Evolutionary conservation across 495 filamentous ascomycete genomes (phyloP).

Genomic region (Polyplosphaeria fusca): DNA sequence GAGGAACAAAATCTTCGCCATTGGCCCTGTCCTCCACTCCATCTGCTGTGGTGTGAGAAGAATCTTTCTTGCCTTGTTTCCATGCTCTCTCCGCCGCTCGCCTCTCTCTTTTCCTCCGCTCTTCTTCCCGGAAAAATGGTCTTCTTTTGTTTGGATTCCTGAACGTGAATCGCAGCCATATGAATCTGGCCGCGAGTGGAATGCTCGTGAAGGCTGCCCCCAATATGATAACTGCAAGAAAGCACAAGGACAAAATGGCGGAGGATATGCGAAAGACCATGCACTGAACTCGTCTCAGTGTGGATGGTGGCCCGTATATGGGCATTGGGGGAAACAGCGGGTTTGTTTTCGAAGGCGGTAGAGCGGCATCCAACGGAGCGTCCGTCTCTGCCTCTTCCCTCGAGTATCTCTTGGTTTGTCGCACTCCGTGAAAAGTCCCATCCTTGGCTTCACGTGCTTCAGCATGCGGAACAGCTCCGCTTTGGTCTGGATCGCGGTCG

Average conservation of each 20-base stretch:
- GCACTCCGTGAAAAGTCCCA: constrained; percentile 35
- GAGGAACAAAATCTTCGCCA: constrained; percentile 59
- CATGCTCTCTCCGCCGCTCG: constrained; percentile 58
- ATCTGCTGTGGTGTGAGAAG: constrained; percentile 32
- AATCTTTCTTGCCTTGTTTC: constrained; percentile 47
- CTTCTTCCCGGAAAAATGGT: constrained; percentile 71
- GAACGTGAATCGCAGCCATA: constrained; percentile 51
- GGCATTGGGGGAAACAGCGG: constrained; percentile 88
- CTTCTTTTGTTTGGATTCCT: constrained; percentile 56
- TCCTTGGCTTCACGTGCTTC: constrained; percentile 32
- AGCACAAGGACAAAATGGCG: constrained; percentile 70
- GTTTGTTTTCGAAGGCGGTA: constrained; percentile 64
- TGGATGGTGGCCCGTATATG: constrained; percentile 71
- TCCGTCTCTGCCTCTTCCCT: constrained; percentile 30
- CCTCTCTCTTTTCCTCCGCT: constrained; percentile 51
- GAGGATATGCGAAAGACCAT: constrained; percentile 60
- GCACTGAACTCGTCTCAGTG: constrained; percentile 61
- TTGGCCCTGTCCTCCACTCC: constrained; percentile 43
- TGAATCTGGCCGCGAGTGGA: constrained; percentile 46
- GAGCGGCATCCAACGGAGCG: constrained; percentile 40
- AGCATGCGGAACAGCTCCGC: constrained; percentile 1
- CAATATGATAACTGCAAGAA: constrained; percentile 71
- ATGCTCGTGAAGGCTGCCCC: constrained; percentile 66
- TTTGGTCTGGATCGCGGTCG: constrained; percentile 28
- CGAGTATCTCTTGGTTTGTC: constrained; percentile 6